Conservation (phyloP, 2,329 filamentous ascomycete genomes). For the Ilyonectria destructans region DNA sequence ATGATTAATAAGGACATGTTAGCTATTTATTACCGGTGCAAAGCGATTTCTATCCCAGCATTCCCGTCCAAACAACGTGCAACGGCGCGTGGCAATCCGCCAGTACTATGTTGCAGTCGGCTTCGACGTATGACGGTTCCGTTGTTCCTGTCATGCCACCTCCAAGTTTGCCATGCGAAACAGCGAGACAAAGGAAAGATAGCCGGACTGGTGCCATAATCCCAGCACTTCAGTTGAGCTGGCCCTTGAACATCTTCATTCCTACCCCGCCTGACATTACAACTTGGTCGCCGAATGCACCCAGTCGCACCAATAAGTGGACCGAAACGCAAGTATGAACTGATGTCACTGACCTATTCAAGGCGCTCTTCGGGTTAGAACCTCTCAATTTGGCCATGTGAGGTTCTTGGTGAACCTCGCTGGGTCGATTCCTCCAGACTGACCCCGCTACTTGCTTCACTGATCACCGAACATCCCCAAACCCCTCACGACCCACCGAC, state of each 20-base stretch:
- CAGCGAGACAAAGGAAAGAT: background rate
- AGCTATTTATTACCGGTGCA: too few species aligned
- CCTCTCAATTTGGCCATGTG: constrained; percentile 10
- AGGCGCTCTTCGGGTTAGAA: background rate
- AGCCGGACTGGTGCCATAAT: background rate
- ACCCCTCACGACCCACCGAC: constrained; percentile 6
- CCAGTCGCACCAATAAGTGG: background rate
- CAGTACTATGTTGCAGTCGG: too few species aligned
- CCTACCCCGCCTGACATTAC: background rate
- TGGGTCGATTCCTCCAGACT: background rate
- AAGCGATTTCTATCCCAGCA: too few species aligned
- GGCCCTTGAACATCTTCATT: background rate
- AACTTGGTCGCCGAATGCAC: background rate
- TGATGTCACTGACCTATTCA: background rate
- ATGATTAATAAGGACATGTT: too few species aligned
- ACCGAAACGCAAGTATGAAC: background rate
- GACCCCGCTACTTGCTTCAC: background rate
- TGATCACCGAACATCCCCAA: constrained; percentile 2
- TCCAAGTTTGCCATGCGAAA: background rate
- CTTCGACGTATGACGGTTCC: too few species aligned
- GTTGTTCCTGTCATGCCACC: background rate
- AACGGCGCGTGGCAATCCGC: too few species aligned
- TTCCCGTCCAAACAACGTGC: too few species aligned
- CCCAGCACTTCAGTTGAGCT: background rate
- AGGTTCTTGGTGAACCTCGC: background rate